A percentile compares a stretch with the other conserved stretches of the same genome.
Evolutionary conservation across 768 basidiomycete species (phyloP).

Genomic region (Boletus reticuloceps): DNA sequence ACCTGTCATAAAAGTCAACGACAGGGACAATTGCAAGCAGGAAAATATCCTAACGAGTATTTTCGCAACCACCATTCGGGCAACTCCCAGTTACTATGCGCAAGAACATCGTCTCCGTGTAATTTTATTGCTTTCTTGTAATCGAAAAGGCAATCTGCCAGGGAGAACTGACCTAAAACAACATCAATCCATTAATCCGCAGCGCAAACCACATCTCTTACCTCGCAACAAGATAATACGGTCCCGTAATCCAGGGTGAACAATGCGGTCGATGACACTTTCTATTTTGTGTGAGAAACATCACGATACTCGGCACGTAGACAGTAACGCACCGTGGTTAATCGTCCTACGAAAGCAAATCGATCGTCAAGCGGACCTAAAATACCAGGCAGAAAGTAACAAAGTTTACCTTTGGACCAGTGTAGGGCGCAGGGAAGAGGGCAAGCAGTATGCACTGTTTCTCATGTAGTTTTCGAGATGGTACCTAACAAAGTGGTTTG

Average conservation of each 20-base stretch:
- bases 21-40: not conserved
- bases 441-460: conserved; percentile 84
- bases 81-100: conserved; percentile 89
- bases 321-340: conserved; percentile 65
- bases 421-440: conserved; percentile 83
- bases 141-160: conserved; percentile 77
- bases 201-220: conserved; percentile 29
- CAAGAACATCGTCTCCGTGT: conserved; percentile 91
- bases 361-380: not conserved
- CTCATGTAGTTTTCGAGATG: conserved; percentile 88
- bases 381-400: not conserved
- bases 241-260: conserved; percentile 88
- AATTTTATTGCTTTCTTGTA: conserved; percentile 67
- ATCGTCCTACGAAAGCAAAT: conserved; percentile 55
- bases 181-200: conserved; percentile 4
- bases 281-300: conserved; percentile 44
- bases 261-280: conserved; percentile 85
- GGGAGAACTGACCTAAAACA: conserved; percentile 64
- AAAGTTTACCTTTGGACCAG: conserved; percentile 70
- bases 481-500: conserved; percentile 48
- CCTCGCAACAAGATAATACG: conserved; percentile 88
- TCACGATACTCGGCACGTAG: not conserved
- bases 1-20: conserved; percentile 42
- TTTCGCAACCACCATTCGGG: conserved; percentile 78
- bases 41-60: conserved; percentile 54